These are phyloP conservation scores for Peniophora sp. DNA, from an alignment of 1,284 basidiomycete species.

Conservation along the genomic window DNA sequence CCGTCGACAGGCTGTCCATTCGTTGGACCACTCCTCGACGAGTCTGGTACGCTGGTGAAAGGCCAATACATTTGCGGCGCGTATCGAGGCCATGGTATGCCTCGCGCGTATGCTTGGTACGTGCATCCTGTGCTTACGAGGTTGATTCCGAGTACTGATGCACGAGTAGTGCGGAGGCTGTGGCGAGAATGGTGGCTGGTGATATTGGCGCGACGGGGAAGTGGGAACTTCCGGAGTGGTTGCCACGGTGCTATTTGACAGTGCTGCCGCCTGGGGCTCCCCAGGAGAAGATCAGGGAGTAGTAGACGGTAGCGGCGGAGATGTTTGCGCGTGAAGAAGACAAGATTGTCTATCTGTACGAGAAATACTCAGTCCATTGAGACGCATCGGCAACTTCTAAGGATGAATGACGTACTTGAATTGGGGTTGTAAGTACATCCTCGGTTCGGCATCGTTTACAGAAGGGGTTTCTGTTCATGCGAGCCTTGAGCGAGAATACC, in stretches of 20 bases:
- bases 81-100: conserved; percentile 78
- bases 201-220: conserved; percentile 32
- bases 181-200: conserved; percentile 57
- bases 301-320: too few species aligned
- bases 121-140: conserved; percentile 11
- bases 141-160: background rate
- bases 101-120: conserved; percentile 66
- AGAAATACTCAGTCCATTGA: too few species aligned
- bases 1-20: conserved; percentile 60
- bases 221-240: conserved; percentile 53
- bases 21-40: conserved; percentile 54
- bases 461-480: too few species aligned
- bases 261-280: too few species aligned
- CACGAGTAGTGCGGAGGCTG: conserved; percentile 51
- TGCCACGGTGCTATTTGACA: conserved; percentile 58
- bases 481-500: too few species aligned
- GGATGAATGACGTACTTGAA: too few species aligned
- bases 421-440: too few species aligned
- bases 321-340: too few species aligned
- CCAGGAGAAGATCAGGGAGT: too few species aligned
- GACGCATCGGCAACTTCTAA: too few species aligned
- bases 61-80: conserved; percentile 77
- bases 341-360: too few species aligned
- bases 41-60: conserved; percentile 14
- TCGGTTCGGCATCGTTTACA: too few species aligned